A percentile compares a stretch with the other conserved stretches of the same genome.
Evolutionary conservation across 2,329 filamentous ascomycete genomes (phyloP).

Genomic region (Zymoseptoria pseudotritici): DNA sequence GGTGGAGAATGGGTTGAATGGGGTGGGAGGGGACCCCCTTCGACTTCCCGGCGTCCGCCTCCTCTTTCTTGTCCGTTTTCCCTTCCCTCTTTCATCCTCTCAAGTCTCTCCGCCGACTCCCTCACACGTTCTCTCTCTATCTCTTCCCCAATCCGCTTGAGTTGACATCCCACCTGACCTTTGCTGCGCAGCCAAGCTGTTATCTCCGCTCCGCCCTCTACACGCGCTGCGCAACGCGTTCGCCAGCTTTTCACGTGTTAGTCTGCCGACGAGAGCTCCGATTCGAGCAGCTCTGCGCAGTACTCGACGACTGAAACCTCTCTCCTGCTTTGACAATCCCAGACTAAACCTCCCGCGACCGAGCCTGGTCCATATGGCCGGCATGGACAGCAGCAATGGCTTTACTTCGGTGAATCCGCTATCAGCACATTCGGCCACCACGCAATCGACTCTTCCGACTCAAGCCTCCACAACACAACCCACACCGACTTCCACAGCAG

Average conservation of each 20-base stretch:
- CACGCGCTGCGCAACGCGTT: not conserved
- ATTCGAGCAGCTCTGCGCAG: not conserved
- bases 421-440: not conserved
- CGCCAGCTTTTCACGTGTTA: not conserved
- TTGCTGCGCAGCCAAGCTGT: not conserved
- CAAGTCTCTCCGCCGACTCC: not conserved
- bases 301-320: constrained; percentile 1
- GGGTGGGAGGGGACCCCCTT: too few relatives aligned
- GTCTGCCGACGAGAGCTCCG: not conserved
- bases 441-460: not conserved
- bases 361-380: constrained; percentile 4
- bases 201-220: not conserved
- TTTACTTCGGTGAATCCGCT: constrained; percentile 20
- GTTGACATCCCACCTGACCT: not conserved
- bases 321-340: constrained; percentile 7
- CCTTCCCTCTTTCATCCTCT: not conserved
- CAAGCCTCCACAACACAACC: not conserved
- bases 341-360: not conserved
- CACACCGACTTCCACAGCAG: constrained; percentile 17
- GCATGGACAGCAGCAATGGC: constrained; percentile 27
- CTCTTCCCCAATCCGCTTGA: too few relatives aligned
- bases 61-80: not conserved
- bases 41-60: too few relatives aligned
- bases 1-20: too few relatives aligned
- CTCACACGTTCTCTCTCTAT: not conserved